phyloP scores from a whole-genome alignment of 2,329 filamentous ascomycete species.

The Apiospora marii region DNA sequence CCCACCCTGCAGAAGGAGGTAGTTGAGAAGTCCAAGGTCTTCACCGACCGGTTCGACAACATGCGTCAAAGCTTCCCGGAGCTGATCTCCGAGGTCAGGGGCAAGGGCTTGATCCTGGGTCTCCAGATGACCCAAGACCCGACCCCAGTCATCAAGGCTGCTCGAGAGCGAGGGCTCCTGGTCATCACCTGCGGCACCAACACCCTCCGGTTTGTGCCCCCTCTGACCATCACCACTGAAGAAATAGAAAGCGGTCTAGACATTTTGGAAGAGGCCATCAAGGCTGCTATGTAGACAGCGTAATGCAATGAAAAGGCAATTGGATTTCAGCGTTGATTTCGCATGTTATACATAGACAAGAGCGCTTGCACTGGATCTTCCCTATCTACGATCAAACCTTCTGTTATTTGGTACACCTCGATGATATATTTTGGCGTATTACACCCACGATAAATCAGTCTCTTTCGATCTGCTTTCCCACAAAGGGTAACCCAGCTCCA shows the following conservation, averaged over 20 bases:
- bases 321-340: neutral
- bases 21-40: constrained; percentile 65
- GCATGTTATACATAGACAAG: neutral
- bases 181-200: constrained; percentile 94
- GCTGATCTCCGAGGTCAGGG: constrained; percentile 80
- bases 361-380: neutral
- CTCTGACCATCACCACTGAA: constrained; percentile 78
- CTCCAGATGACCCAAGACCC: constrained; percentile 82
- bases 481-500: neutral
- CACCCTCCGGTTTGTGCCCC: constrained; percentile 90
- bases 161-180: constrained; percentile 84
- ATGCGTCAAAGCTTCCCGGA: constrained; percentile 65
- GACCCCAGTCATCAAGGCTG: constrained; percentile 79
- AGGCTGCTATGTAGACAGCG: constrained; percentile 42
- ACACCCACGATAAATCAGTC: neutral
- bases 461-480: neutral
- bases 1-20: constrained; percentile 75
- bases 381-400: neutral
- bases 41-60: constrained; percentile 56
- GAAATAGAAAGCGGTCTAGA: constrained; percentile 82
- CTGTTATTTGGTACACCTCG: too few relatives aligned
- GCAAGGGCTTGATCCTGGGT: constrained; percentile 85
- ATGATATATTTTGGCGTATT: neutral
- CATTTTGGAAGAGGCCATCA: constrained; percentile 75
- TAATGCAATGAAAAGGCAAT: neutral